These are phyloP conservation scores for Collybia sordida DNA, from an alignment of 768 basidiomycete genomes.

Conservation along the genomic window DNA sequence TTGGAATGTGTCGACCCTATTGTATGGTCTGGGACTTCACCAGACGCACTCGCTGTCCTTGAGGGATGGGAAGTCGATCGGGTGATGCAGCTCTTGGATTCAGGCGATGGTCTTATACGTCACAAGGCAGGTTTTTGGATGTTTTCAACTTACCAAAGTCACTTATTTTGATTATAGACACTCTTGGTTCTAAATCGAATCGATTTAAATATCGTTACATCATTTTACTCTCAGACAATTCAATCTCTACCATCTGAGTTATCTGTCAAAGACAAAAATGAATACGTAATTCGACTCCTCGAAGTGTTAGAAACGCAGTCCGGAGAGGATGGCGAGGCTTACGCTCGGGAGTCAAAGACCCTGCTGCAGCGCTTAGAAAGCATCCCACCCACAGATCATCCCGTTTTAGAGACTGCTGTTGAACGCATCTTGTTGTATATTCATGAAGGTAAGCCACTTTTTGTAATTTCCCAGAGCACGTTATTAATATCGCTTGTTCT, in stretches of 20 bases:
- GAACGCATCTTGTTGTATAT: conserved; percentile 53
- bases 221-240: conserved; percentile 49
- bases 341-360: conserved; percentile 51
- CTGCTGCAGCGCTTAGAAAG: conserved; percentile 38
- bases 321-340: conserved; percentile 53
- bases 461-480: neutral
- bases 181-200: conserved; percentile 55
- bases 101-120: conserved; percentile 56
- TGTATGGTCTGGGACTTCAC: conserved; percentile 67
- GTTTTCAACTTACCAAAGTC: neutral
- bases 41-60: conserved; percentile 49
- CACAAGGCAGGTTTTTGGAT: conserved; percentile 45
- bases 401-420: conserved; percentile 56
- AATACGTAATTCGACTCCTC: conserved; percentile 46
- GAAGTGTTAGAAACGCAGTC: conserved; percentile 51
- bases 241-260: conserved; percentile 32
- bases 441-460: conserved; percentile 41
- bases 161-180: conserved; percentile 45
- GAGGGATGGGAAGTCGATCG: conserved; percentile 75
- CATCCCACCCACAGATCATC: conserved; percentile 25
- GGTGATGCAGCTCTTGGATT: conserved; percentile 68
- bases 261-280: conserved; percentile 35
- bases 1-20: conserved; percentile 55
- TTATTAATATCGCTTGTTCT: conserved; percentile 4
- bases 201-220: conserved; percentile 56